Conservation (phyloP, 305 asterid species). For the Solanum aculeatissimum region DNA sequence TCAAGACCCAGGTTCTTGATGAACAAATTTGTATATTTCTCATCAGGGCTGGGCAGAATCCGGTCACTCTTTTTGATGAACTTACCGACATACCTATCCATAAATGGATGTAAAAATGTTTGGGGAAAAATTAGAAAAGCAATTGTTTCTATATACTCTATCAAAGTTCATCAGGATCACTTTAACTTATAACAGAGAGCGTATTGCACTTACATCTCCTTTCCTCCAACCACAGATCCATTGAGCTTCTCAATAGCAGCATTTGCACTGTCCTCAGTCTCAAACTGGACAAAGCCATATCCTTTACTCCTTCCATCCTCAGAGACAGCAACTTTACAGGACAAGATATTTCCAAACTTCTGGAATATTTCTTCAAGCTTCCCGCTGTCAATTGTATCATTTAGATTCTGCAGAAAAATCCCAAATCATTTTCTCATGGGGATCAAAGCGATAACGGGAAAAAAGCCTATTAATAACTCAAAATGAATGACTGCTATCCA, state of each 20-base stretch:
- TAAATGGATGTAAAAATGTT: not conserved
- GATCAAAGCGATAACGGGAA: not conserved
- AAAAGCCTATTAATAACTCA: not conserved
- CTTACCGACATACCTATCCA: conserved; percentile 59
- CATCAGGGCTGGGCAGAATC: conserved; percentile 33
- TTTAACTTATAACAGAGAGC: not conserved
- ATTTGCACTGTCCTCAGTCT: conserved; percentile 50
- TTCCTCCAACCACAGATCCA: conserved; percentile 48
- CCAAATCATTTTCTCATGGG: not conserved
- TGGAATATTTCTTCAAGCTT: conserved; percentile 81
- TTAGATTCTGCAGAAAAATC: conserved; percentile 46
- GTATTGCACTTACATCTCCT: conserved; percentile 44
- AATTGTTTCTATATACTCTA: not conserved
- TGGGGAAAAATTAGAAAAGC: not conserved
- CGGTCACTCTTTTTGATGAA: conserved; percentile 67
- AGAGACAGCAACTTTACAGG: conserved; percentile 64
- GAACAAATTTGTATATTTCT: conserved; percentile 62
- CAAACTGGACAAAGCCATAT: conserved; percentile 90
- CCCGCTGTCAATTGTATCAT: conserved; percentile 44
- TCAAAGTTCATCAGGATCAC: not conserved
- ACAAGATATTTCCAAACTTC: conserved; percentile 60
- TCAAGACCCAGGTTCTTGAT: conserved; percentile 67
- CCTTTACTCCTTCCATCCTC: conserved; percentile 93
- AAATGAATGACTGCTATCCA: not conserved
- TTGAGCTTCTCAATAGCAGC: conserved; percentile 72